phyloP scores from a whole-genome alignment of 2,329 filamentous ascomycete species.

The Calonectria pseudoreteaudii region DNA sequence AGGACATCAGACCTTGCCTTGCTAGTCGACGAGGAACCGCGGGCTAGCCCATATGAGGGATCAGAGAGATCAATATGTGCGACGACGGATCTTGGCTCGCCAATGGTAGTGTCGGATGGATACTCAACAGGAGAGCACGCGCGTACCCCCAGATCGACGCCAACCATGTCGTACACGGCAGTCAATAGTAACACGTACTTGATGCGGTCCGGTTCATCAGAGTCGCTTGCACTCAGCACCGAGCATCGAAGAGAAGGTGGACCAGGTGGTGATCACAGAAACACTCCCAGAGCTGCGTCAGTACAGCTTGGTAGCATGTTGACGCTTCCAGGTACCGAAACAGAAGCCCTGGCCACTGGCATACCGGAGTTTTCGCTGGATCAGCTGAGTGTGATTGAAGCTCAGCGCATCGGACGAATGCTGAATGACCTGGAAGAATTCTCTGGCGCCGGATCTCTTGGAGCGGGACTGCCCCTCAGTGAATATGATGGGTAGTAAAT shows the following conservation, averaged over 20 bases:
- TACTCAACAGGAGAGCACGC: constrained; percentile 1
- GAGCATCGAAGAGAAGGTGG: constrained; percentile 16
- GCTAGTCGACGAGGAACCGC: constrained; percentile 20
- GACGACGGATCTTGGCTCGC: constrained; percentile 11
- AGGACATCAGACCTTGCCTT: constrained; percentile 7
- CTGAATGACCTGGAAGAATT: constrained; percentile 42
- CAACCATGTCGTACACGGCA: constrained; percentile 24
- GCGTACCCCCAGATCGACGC: constrained; percentile 20
- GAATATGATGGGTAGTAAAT: not conserved
- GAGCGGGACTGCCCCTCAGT: constrained; percentile 5
- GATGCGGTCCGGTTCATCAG: constrained; percentile 13
- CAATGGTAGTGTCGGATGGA: constrained; percentile 15
- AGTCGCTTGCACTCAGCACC: constrained; percentile 1
- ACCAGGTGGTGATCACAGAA: constrained; percentile 8
- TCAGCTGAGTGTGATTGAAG: constrained; percentile 24
- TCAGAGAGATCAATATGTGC: constrained; percentile 23
- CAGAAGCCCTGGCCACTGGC: not conserved
- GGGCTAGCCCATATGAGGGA: constrained; percentile 19
- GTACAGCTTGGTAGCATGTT: constrained; percentile 27
- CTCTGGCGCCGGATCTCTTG: constrained; percentile 34
- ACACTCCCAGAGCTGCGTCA: not conserved
- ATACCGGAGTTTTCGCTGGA: constrained; percentile 12
- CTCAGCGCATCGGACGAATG: constrained; percentile 34
- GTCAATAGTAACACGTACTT: constrained; percentile 15
- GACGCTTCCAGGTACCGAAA: constrained; percentile 22